Conservation (phyloP, 495 filamentous ascomycete species). For the Neurospora sp. region DNA sequence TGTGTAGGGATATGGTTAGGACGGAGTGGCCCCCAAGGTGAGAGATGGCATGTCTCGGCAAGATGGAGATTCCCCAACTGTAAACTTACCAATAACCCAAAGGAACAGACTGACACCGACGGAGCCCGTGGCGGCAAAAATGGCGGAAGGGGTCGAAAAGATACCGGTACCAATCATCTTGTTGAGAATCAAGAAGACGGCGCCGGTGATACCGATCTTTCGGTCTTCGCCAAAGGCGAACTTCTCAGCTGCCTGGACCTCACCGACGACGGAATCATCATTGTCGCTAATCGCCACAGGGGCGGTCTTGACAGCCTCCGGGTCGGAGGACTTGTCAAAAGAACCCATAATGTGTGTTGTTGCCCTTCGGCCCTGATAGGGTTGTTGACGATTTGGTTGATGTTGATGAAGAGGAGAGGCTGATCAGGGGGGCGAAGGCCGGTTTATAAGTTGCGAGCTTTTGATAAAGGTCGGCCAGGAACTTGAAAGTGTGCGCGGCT, state of each 20-base stretch:
- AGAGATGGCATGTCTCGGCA: not conserved
- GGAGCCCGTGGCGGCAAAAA: slow-evolving; percentile 39
- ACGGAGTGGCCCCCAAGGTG: slow-evolving; percentile 1
- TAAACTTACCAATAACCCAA: slow-evolving; percentile 22
- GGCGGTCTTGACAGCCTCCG: slow-evolving; percentile 1
- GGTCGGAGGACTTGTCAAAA: slow-evolving; percentile 8
- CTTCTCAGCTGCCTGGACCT: slow-evolving; percentile 24
- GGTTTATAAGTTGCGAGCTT: slow-evolving; percentile 1
- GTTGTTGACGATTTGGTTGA: not conserved
- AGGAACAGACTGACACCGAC: slow-evolving; percentile 28
- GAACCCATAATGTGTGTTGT: slow-evolving; percentile 7
- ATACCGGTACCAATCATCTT: slow-evolving; percentile 50
- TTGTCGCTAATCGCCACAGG: slow-evolving; percentile 4
- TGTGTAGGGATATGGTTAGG: not conserved
- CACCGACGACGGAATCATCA: slow-evolving; percentile 9
- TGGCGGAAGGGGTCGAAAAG: slow-evolving; percentile 41
- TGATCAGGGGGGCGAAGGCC: not conserved
- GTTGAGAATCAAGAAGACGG: slow-evolving; percentile 44
- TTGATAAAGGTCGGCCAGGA: not conserved
- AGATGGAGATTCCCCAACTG: not conserved
- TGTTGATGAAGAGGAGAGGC: not conserved
- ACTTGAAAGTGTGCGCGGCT: not conserved
- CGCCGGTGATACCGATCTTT: slow-evolving; percentile 41
- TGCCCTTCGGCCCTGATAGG: not conserved
- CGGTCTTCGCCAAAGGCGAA: slow-evolving; percentile 38